phyloP scores from a whole-genome alignment of 495 filamentous ascomycete genomes.

The Haplographium delicatum region DNA sequence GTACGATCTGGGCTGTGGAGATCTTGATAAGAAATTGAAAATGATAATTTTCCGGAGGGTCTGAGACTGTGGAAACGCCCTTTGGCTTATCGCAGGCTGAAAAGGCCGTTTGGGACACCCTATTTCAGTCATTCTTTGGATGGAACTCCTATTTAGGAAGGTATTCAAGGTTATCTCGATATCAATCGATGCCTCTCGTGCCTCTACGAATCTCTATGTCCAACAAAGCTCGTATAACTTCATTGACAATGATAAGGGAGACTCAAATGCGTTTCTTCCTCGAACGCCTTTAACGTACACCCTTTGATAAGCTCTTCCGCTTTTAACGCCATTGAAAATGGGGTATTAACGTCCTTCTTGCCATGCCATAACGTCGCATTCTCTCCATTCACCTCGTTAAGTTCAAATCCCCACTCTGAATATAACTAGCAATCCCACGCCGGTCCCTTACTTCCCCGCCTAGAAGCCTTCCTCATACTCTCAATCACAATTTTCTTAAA shows the following conservation, averaged over 20 bases:
- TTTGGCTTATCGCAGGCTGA: too few species aligned
- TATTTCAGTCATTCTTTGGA: too few species aligned
- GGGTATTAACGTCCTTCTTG: conserved; percentile 4
- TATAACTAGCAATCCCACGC: neutral
- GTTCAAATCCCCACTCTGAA: conserved; percentile 10
- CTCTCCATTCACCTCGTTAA: conserved; percentile 5
- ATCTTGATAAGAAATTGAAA: too few species aligned
- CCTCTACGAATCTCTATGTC: too few species aligned
- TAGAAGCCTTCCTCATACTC: conserved; percentile 9
- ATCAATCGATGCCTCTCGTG: too few species aligned
- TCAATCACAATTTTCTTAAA: conserved; percentile 1
- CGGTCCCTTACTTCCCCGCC: neutral
- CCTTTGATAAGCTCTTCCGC: neutral
- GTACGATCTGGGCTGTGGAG: too few species aligned
- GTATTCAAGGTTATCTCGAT: too few species aligned
- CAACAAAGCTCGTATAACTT: too few species aligned
- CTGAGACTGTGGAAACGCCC: too few species aligned
- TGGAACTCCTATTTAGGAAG: too few species aligned
- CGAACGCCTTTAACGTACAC: neutral
- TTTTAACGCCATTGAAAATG: neutral
- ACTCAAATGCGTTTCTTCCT: conserved; percentile 4
- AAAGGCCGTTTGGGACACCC: too few species aligned
- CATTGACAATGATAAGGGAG: neutral
- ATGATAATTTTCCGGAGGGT: too few species aligned
- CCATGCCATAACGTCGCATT: conserved; percentile 15